A percentile compares a stretch with the other conserved stretches of the same genome.
These are phyloP conservation scores for Podaxis pistillaris DNA, from an alignment of 768 basidiomycete species.

Conservation along the genomic window DNA sequence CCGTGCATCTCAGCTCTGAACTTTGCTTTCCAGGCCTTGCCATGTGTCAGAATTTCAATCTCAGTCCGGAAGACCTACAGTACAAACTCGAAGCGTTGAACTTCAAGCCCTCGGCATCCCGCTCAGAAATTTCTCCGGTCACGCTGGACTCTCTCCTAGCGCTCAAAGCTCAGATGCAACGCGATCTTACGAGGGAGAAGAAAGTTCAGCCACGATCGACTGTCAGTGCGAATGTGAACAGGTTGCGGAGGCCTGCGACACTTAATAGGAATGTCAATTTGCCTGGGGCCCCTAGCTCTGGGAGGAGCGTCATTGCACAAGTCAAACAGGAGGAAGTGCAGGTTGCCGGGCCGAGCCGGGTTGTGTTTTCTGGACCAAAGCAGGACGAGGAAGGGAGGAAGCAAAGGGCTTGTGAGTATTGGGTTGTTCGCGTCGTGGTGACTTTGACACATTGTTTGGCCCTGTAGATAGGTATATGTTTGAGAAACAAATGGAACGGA, in stretches of 20 bases:
- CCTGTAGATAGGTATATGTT: slow-evolving; percentile 87
- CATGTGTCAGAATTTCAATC: slow-evolving; percentile 62
- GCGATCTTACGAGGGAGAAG: slow-evolving; percentile 37
- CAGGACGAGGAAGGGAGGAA: slow-evolving; percentile 36
- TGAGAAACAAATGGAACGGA: slow-evolving; percentile 82
- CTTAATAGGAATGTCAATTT: slow-evolving; percentile 23
- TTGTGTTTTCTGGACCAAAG: slow-evolving; percentile 39
- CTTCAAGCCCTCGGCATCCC: slow-evolving; percentile 32
- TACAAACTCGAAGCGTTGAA: slow-evolving; percentile 71
- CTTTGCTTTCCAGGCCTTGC: slow-evolving; percentile 47
- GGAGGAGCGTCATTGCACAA: slow-evolving; percentile 19
- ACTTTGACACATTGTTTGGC: not conserved
- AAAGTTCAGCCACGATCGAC: slow-evolving; percentile 28
- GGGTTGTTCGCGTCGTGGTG: not conserved
- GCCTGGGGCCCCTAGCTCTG: not conserved
- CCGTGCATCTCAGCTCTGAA: not conserved
- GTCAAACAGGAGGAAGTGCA: slow-evolving; percentile 37
- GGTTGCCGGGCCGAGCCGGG: slow-evolving; percentile 27
- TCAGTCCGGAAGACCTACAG: slow-evolving; percentile 49
- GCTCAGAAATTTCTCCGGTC: slow-evolving; percentile 36
- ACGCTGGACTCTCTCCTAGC: slow-evolving; percentile 48
- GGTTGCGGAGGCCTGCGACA: slow-evolving; percentile 30
- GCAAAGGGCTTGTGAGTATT: slow-evolving; percentile 56
- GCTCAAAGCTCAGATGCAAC: slow-evolving; percentile 49
- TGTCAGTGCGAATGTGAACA: slow-evolving; percentile 32